Base-by-base conservation (phyloP, 257 asterid species). In the Thymus quinquecostatus region DNA sequence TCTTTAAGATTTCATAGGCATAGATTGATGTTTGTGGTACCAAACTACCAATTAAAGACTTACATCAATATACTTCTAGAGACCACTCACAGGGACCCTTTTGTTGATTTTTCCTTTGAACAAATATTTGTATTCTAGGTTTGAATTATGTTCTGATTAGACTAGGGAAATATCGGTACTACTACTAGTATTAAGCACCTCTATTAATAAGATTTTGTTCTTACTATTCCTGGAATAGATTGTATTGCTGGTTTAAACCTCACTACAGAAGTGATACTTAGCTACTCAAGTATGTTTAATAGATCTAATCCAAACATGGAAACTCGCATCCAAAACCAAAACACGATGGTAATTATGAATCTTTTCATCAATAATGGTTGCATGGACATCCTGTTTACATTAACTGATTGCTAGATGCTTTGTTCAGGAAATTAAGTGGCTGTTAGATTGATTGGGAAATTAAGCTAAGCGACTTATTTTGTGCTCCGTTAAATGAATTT, bases 401-500 rank as follows among this genome's bases (percentile, higher is more conserved):
- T 47, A 54, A 30, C 11, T 36, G 58, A n/a, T 43, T 71, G 47
- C n/a, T 59, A 50, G 40, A 56, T 21, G 21, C 21, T 40, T 38
- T 10, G 28, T 59, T 34, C 45, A 30, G 56, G 6, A 40, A 57
- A n/a, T 38, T 75, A 59, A 70, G 3, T 34, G 38, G 21, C 21
- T 21, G 21, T 21, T 21, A 21, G 21, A 21, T 72, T 66, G 49
- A 14, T 32, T 79, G 10, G 30, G 50, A 58, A 68, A 27, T 56
- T 47, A 62, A 32, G 58, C 68, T 59, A 65, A 44, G 12, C 57
- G 41, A 44, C 2, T 38, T 27, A 21, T 57, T 32, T 41, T 50
- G 41, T 38, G 50, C 32, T 75, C 41, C 10, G 29, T 80, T 45
- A 32, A 10, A 54, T 75, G 38, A 62, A 66, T 68, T 63, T 86